Evolutionary conservation across 805 yeast genomes (phyloP), one percentile per base, ranked within the genome.

Genomic region (Lipomyces chichibuensis): DNA sequence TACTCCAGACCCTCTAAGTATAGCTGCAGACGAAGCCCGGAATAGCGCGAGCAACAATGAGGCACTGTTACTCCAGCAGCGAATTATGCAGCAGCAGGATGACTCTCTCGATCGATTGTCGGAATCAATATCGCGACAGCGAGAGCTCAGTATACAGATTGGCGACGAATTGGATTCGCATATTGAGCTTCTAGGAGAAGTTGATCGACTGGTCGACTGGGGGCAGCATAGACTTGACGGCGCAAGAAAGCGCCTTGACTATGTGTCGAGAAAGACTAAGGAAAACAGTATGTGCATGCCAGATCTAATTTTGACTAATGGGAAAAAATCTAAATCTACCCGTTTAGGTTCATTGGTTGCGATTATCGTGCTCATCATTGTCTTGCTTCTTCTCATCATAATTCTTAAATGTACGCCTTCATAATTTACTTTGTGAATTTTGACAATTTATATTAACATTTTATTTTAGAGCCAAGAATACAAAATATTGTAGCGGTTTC

Each of bases 111-210:
- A 77, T 53, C 62, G 73, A 17, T 76, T 80, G 37, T 72, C 81
- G 1, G 59, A 63, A 29, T 76, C 80, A 32, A 80, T 81, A 5
- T 69, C 75, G 11, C 74, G 82, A 13, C 82, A 79, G 69, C 80
- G 78, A 23, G 76, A 74, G 55, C 75, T 80, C 46, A 76, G 80
- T 59, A 71, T 76, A 29, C 77, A 78, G 49, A 80, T 80, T 52
- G 79, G 80, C 63, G 72, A 73, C 27, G 83, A 81, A 71, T 74
- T 80, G 53, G 76, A 71, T 53, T 64, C 71, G 57, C 83, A 80
- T 56, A 68, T 78, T 51, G 77, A 76, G 55, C 71, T 79, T 55
- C 71, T 80, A 39, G 77, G 75, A 58, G 81, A 79, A 29, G 76
- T 80, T 14, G 83, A 80, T 60, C 71, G 75, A 20, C 73, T 78